A percentile compares a stretch with the other conserved stretches of the same genome.
phyloP scores from a whole-genome alignment of 805 yeast genomes.

The Monosporozyma servazzii region DNA sequence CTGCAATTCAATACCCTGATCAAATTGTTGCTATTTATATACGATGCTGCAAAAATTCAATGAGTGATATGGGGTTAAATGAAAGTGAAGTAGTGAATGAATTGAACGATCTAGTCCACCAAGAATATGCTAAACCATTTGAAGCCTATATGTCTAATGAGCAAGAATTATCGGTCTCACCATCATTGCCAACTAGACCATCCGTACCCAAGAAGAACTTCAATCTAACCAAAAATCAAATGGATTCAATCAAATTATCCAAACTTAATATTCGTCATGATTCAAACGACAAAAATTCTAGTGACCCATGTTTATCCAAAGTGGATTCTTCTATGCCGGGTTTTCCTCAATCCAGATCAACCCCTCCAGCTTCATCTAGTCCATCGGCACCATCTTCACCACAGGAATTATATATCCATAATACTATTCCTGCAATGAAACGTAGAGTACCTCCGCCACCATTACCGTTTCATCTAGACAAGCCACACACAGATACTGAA shows the following conservation, averaged over 20 bases:
- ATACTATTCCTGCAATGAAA: background rate
- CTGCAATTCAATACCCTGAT: constrained; percentile 53
- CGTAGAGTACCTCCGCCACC: constrained; percentile 10
- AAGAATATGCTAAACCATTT: constrained; percentile 7
- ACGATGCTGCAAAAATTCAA: constrained; percentile 61
- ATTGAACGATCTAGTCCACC: constrained; percentile 20
- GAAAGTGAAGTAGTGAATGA: constrained; percentile 21
- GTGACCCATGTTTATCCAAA: background rate
- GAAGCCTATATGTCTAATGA: background rate
- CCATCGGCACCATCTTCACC: background rate
- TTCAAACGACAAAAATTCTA: background rate
- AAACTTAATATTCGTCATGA: background rate
- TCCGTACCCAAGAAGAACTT: constrained; percentile 18
- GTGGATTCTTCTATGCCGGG: background rate
- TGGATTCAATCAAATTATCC: constrained; percentile 7
- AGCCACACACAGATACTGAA: background rate
- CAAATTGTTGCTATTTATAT: constrained; percentile 70
- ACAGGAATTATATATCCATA: background rate
- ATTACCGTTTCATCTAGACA: background rate
- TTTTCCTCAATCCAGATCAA: background rate
- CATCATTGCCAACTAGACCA: constrained; percentile 17
- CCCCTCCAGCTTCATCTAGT: background rate
- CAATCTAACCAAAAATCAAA: constrained; percentile 10
- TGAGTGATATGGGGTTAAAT: constrained; percentile 44
- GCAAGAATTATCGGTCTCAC: background rate